These are phyloP conservation scores for Starmerella bombi DNA, from an alignment of 805 yeast species.

Conservation along the genomic window DNA sequence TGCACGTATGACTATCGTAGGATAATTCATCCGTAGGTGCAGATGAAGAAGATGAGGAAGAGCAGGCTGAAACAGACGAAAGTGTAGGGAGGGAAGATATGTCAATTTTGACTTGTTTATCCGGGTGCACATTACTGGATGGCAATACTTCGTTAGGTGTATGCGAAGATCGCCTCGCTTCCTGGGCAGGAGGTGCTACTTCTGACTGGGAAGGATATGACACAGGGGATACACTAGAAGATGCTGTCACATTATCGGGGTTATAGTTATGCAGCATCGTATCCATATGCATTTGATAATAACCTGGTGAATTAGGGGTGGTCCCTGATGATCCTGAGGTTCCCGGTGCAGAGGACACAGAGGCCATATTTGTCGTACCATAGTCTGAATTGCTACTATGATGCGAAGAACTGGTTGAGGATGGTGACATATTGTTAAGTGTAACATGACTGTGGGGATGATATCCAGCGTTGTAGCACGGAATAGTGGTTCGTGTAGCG, in stretches of 20 bases:
- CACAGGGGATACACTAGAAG: background rate
- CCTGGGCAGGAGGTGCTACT: background rate
- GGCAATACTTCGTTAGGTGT: too few relatives aligned
- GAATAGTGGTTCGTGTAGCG: too few relatives aligned
- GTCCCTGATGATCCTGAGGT: too few relatives aligned
- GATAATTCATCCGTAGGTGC: background rate
- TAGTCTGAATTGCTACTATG: too few relatives aligned
- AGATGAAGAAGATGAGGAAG: too few relatives aligned
- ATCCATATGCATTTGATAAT: too few relatives aligned
- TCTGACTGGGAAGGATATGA: background rate
- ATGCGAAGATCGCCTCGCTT: too few relatives aligned
- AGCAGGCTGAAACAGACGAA: background rate
- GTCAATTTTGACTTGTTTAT: conserved; percentile 8
- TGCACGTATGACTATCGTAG: conserved; percentile 6
- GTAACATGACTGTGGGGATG: background rate
- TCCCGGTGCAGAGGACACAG: background rate
- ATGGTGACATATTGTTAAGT: too few relatives aligned
- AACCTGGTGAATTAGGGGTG: background rate
- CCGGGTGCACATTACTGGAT: background rate
- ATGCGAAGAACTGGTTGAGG: too few relatives aligned
- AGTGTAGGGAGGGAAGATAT: conserved; percentile 12
- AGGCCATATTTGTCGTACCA: background rate
- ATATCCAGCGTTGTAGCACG: too few relatives aligned
- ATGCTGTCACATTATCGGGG: background rate
- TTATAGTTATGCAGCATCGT: background rate